Evolutionary conservation across 2,329 filamentous ascomycete genomes (phyloP), one percentile per base, ranked within the genome.

Genomic region (Tricladium varicosporioides): DNA sequence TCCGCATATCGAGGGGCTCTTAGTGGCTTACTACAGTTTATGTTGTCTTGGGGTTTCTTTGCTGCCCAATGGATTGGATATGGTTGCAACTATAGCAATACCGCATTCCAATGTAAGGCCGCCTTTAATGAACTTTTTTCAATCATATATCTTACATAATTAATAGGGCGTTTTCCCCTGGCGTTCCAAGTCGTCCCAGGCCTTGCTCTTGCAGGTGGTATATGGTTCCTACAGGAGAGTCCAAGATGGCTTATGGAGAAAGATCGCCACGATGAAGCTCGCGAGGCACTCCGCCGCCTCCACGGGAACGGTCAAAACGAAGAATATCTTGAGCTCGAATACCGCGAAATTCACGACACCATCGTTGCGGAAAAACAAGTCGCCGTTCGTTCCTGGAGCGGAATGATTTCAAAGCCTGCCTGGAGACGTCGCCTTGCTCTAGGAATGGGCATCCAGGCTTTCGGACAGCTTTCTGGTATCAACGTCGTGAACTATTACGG

Each of bases 131-230:
- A n/a, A n/a, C n/a, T n/a, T n/a, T 27, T 16, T 5, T 19, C 19
- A 1, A 11, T 5, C n/a, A 19, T 5, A 15, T 2, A 49, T 49
- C 11, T 22, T 40, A n/a, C n/a, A n/a, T n/a, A n/a, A n/a, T n/a
- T n/a, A 13, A 77, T 80, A 8, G 85, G 83, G 82, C 74, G 83
- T 4, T 69, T 85, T 1, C 82, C 82, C 0, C 73, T 84, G n/a
- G 77, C 76, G 56, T 73, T 85, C 2, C 82, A 85, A 61, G 74
- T 83, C 11, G 69, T 78, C 0, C 80, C 80, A 4, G 80, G 79
- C 2, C 65, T 81, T 16, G 61, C 81, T 10, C 74, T 85, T 7
- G 76, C 75, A 7, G 64, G 73, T 15, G 81, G 82, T 33, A 82
- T 82, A 16, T 58, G 50, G 51, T 74, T 80, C 60, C 70, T 83